phyloP scores from a whole-genome alignment of 2,329 filamentous ascomycete species.

The Fonsecaea monophora region DNA sequence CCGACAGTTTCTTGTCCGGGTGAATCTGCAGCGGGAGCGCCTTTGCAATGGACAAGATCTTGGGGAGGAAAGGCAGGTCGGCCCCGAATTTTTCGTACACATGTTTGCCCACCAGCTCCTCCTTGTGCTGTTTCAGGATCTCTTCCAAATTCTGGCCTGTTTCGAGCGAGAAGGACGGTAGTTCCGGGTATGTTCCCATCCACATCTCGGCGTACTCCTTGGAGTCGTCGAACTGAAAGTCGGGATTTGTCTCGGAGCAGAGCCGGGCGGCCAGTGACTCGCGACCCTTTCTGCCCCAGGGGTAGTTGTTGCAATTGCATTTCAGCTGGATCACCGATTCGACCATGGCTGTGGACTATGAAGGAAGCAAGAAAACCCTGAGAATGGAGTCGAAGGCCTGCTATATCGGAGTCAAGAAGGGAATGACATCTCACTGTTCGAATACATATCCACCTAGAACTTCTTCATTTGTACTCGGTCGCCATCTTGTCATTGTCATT shows the following conservation, averaged over 20 bases:
- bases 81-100: constrained; percentile 67
- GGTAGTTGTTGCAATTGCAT: constrained; percentile 60
- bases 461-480: neutral
- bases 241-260: constrained; percentile 68
- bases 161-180: constrained; percentile 68
- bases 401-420: neutral
- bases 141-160: constrained; percentile 70
- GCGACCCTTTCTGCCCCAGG: constrained; percentile 73
- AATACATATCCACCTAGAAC: neutral
- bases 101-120: constrained; percentile 68
- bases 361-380: neutral
- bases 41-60: constrained; percentile 77
- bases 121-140: constrained; percentile 66
- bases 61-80: constrained; percentile 75
- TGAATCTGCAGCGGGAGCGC: constrained; percentile 78
- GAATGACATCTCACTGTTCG: neutral
- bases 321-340: constrained; percentile 42
- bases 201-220: constrained; percentile 73
- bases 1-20: constrained; percentile 71
- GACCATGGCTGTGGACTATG: constrained; percentile 23
- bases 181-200: constrained; percentile 78
- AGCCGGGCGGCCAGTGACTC: constrained; percentile 70
- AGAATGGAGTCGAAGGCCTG: neutral
- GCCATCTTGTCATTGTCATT: neutral
- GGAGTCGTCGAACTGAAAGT: constrained; percentile 69